Evolutionary conservation across 2,329 filamentous ascomycete species (phyloP).

Genomic region (Epicoccum nigrum): DNA sequence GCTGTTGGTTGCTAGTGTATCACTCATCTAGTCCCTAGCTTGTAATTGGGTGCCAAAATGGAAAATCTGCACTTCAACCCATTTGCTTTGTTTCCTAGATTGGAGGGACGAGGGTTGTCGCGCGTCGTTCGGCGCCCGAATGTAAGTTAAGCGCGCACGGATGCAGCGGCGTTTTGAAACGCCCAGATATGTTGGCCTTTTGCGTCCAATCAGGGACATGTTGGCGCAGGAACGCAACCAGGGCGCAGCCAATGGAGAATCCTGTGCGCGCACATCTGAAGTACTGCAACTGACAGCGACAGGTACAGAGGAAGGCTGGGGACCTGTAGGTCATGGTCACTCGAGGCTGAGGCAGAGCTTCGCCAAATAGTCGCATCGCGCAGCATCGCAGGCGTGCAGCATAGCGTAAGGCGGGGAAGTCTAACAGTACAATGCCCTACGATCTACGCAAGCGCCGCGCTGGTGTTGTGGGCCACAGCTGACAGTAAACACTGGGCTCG

Average conservation of each 20-base stretch:
- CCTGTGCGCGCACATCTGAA: constrained; percentile 17
- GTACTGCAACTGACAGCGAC: constrained; percentile 2
- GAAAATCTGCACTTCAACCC: constrained; percentile 10
- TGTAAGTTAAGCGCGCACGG: constrained; percentile 16
- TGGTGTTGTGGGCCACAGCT: constrained; percentile 5
- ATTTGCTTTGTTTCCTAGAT: constrained; percentile 14
- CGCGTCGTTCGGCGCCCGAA: constrained; percentile 20
- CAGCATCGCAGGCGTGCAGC: not conserved
- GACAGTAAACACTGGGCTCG: constrained; percentile 2
- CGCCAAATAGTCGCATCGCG: constrained; percentile 6
- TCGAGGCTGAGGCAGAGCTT: constrained; percentile 10
- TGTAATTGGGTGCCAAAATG: constrained; percentile 8
- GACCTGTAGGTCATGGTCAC: constrained; percentile 4
- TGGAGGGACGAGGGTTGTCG: constrained; percentile 11
- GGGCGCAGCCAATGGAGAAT: constrained; percentile 15
- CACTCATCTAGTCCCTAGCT: constrained; percentile 4
- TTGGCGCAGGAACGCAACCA: constrained; percentile 16
- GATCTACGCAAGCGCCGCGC: constrained; percentile 4
- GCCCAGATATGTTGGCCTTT: constrained; percentile 21
- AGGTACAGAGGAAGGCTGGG: constrained; percentile 15
- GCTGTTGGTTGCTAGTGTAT: constrained; percentile 7
- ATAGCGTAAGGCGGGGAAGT: not conserved
- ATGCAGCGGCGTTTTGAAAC: constrained; percentile 30
- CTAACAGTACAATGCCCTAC: not conserved
- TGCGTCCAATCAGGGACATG: constrained; percentile 23